phyloP scores from a whole-genome alignment of 2,329 filamentous ascomycete species.

The Westerdykella aurantiaca region DNA sequence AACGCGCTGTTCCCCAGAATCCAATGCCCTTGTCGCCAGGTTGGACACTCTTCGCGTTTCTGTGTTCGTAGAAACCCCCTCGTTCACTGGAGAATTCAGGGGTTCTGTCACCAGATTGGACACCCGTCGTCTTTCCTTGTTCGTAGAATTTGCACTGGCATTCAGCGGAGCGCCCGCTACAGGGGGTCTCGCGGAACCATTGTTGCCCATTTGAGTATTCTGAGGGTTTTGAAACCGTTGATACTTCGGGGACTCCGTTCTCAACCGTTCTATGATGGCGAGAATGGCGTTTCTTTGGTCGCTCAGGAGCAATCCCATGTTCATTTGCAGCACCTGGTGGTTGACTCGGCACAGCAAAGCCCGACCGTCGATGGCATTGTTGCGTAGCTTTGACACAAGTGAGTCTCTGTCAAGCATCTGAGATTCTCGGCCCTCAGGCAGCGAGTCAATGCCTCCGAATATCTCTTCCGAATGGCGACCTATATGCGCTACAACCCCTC shows the following conservation, averaged over 20 bases:
- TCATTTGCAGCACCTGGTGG: not conserved
- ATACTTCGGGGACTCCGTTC: constrained; percentile 14
- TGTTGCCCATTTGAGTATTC: no score
- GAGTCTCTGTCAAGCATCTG: not conserved
- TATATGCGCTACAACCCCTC: not conserved
- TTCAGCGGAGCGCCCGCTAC: no score
- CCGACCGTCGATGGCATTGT: not conserved
- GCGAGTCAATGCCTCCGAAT: not conserved
- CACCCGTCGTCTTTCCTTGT: no score
- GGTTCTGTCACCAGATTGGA: no score
- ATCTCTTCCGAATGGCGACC: not conserved
- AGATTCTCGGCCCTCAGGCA: not conserved
- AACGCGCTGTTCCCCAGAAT: no score
- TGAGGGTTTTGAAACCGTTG: not conserved
- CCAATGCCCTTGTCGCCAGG: no score
- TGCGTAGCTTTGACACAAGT: not conserved
- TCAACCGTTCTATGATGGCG: constrained; percentile 54
- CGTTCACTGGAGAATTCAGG: no score
- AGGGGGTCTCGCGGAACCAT: no score
- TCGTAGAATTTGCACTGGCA: no score
- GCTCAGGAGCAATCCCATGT: constrained; percentile 17
- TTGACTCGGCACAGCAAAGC: not conserved
- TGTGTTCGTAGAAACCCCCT: no score
- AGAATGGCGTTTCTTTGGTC: constrained; percentile 55
- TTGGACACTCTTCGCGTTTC: no score